Evolutionary conservation across 2,329 filamentous ascomycete species (phyloP), one percentile per base, ranked within the genome.

Genomic region (Fusarium sp.): DNA sequence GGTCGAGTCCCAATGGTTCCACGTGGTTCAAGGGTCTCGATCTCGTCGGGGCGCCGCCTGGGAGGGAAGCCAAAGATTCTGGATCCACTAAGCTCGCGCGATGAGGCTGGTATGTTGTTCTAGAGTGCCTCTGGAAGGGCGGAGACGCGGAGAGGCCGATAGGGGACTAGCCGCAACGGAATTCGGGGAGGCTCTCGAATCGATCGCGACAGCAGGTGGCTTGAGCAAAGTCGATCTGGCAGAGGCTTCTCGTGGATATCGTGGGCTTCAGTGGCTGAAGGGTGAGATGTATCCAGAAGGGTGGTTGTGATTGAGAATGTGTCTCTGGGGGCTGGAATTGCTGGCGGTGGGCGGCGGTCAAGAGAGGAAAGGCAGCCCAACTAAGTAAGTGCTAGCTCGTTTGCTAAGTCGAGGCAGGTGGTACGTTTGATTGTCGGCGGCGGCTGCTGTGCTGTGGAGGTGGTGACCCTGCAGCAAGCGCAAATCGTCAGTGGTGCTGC

Each of bases 21-120:
- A 73, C 71, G 73, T 73, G 67, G 69, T 73, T 65, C 15, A 62
- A 67, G 57, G 58, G 67, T 65, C 57, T 70, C 46, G 61, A 75
- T 65, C 51, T 60, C 44, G 61, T 54, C 56, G 56, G 43, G 67
- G 69, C 60, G 69, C 51, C 66, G 60, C 68, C 68, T 48, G 47
- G 63, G 48, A 43, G 48, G 60, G 63, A 53, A 12, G 66, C 28
- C 60, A 37, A 55, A 13, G 48, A 61, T 59, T 52, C 48, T 60
- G 57, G 73, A 60, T 75, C 72, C 72, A 75, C 73, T 50, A 53
- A 37, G 57, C 30, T 66, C 34, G 54, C 65, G 58, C 50, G 55
- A 54, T 54, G 64, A 65, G 68, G 59, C 61, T 65, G 64, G 62
- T 54, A 62, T 68, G 57, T 54, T 47, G 55, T 67, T 68, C 69